A percentile compares a stretch with the other conserved stretches of the same genome.
These are phyloP conservation scores for Blastobotrys muscicola DNA, from an alignment of 805 yeast genomes.

Conservation along the genomic window DNA sequence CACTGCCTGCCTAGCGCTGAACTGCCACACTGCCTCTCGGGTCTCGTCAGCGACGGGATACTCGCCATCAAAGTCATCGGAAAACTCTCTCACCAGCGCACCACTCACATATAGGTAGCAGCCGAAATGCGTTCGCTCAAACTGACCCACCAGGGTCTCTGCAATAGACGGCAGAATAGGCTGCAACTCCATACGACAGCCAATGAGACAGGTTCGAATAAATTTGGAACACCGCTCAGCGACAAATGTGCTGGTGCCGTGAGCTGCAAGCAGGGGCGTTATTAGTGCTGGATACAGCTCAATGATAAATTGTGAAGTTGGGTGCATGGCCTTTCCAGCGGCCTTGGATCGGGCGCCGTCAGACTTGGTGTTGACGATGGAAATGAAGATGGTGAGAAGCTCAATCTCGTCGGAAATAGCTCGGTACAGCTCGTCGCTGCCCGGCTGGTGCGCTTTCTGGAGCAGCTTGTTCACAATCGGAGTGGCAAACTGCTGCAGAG, in stretches of 20 bases:
- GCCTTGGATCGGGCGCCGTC: constrained; percentile 9
- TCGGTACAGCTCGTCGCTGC: constrained; percentile 31
- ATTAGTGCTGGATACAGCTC: constrained; percentile 53
- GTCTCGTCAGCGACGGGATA: constrained; percentile 32
- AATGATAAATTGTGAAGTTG: constrained; percentile 41
- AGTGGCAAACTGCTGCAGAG: constrained; percentile 53
- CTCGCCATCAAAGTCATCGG: constrained; percentile 37
- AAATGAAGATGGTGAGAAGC: constrained; percentile 50
- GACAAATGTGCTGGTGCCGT: constrained; percentile 51
- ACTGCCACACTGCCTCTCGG: constrained; percentile 58
- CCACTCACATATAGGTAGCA: constrained; percentile 91
- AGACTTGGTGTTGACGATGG: constrained; percentile 34
- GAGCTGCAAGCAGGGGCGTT: constrained; percentile 38
- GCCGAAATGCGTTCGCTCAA: constrained; percentile 59
- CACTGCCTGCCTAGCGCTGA: constrained; percentile 56
- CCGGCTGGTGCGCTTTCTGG: constrained; percentile 19
- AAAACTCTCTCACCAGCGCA: constrained; percentile 53
- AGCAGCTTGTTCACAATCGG: constrained; percentile 42
- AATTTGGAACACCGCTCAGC: constrained; percentile 70
- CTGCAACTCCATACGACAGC: constrained; percentile 45
- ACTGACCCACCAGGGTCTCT: constrained; percentile 58
- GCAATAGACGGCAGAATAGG: constrained; percentile 60
- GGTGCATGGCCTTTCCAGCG: constrained; percentile 48
- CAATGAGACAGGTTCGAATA: constrained; percentile 54
- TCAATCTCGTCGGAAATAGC: constrained; percentile 68